Conservation (phyloP, 2,329 filamentous ascomycete genomes). For the Claviceps cyperi region DNA sequence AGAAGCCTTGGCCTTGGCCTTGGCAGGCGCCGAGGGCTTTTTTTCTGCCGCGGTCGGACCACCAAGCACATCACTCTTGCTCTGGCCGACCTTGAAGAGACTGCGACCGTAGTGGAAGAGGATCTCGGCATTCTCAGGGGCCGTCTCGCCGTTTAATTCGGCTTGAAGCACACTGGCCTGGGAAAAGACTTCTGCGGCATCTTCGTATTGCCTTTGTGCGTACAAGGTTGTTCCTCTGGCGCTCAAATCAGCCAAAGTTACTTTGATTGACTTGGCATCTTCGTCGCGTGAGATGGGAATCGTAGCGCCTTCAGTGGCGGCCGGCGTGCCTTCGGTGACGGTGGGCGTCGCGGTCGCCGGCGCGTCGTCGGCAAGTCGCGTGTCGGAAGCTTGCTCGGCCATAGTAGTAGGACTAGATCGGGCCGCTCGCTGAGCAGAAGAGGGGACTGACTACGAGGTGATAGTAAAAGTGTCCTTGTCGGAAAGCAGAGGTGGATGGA, state of each 20-base stretch:
- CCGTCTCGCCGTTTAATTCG: slow-evolving; percentile 82
- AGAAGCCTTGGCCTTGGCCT: slow-evolving; percentile 26
- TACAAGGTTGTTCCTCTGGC: slow-evolving; percentile 75
- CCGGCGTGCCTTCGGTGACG: slow-evolving; percentile 6
- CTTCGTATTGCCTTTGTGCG: slow-evolving; percentile 74
- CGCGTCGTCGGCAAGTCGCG: slow-evolving; percentile 9
- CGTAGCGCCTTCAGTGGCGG: slow-evolving; percentile 8
- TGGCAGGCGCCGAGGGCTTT: slow-evolving; percentile 23
- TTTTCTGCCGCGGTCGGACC: slow-evolving; percentile 53
- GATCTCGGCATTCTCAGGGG: slow-evolving; percentile 79
- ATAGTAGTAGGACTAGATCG: slow-evolving; percentile 8
- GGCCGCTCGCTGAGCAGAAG: neutral
- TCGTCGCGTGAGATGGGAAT: slow-evolving; percentile 22
- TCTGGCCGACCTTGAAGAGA: slow-evolving; percentile 84
- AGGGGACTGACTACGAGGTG: neutral
- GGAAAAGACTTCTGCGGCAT: slow-evolving; percentile 77
- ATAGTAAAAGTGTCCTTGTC: neutral
- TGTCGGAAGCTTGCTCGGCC: slow-evolving; percentile 10
- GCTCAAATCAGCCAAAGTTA: slow-evolving; percentile 62
- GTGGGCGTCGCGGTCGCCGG: neutral
- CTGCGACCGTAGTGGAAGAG: slow-evolving; percentile 90
- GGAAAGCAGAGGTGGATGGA: neutral
- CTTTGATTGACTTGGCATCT: slow-evolving; percentile 37
- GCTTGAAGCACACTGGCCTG: slow-evolving; percentile 82
- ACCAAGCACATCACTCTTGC: slow-evolving; percentile 87